phyloP scores from a whole-genome alignment of 768 basidiomycete species.

The Lactifluus volemus region DNA sequence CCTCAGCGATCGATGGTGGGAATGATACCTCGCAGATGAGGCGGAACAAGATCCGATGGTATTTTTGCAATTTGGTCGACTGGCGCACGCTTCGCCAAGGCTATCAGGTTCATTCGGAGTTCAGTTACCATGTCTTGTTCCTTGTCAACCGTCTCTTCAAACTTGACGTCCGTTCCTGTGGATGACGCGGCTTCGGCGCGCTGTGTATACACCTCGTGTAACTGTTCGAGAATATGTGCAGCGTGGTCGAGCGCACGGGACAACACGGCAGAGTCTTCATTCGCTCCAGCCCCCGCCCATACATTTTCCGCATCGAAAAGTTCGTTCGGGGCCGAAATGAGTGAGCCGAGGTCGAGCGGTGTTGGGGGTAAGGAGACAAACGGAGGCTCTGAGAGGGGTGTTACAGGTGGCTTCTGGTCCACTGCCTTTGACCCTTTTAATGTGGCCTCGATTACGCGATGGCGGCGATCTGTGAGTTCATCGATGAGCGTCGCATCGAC shows the following conservation, averaged over 20 bases:
- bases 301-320: conserved; percentile 31
- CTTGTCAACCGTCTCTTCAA: neutral
- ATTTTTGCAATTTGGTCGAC: conserved; percentile 34
- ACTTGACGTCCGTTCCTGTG: conserved; percentile 7
- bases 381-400: too few species aligned
- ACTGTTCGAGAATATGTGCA: conserved; percentile 40
- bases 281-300: conserved; percentile 28
- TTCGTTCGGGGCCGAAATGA: conserved; percentile 35
- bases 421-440: neutral
- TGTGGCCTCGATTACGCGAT: too few species aligned
- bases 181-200: conserved; percentile 15
- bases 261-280: conserved; percentile 38
- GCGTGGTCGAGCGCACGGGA: conserved; percentile 51
- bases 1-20: conserved; percentile 16
- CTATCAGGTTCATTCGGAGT: conserved; percentile 64
- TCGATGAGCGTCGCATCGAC: too few species aligned
- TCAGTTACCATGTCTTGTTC: conserved; percentile 49
- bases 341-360: conserved; percentile 35
- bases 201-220: conserved; percentile 36
- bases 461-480: too few species aligned
- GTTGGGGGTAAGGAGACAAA: neutral
- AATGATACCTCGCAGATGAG: conserved; percentile 16
- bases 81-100: conserved; percentile 70
- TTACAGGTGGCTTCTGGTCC: too few species aligned
- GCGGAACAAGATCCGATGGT: conserved; percentile 17